Conservation (phyloP, 352 stramenopile species). For the Pythium volutum region DNA sequence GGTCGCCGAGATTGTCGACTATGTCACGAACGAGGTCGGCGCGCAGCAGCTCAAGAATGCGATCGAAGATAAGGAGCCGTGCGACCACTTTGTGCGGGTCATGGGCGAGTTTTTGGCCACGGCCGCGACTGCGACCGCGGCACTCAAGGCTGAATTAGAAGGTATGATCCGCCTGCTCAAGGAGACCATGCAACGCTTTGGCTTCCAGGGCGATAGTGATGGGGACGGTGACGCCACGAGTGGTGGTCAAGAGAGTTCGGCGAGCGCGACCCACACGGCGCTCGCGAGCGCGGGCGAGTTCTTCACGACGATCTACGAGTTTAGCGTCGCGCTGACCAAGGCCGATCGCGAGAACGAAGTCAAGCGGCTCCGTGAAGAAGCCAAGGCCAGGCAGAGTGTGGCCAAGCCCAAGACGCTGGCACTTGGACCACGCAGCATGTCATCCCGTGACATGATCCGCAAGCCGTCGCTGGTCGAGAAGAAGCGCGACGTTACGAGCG, state of each 20-base stretch:
- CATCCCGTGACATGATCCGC: slow-evolving; percentile 23
- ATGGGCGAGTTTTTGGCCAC: slow-evolving; percentile 65
- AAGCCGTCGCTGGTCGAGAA: slow-evolving; percentile 15
- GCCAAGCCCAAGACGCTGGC: slow-evolving; percentile 20
- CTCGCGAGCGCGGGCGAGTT: slow-evolving; percentile 54
- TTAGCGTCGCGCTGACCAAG: slow-evolving; percentile 73
- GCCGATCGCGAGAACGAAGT: slow-evolving; percentile 75
- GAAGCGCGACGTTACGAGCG: slow-evolving; percentile 8
- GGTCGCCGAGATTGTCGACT: slow-evolving; percentile 58
- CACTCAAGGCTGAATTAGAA: slow-evolving; percentile 51
- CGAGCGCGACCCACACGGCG: slow-evolving; percentile 26
- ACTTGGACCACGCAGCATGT: slow-evolving; percentile 26
- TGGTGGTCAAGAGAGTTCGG: background rate
- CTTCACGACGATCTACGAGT: slow-evolving; percentile 74
- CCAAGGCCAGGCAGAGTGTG: slow-evolving; percentile 48
- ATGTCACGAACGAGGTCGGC: slow-evolving; percentile 55
- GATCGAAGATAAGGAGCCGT: slow-evolving; percentile 64
- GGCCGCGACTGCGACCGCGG: slow-evolving; percentile 26
- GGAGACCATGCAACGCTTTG: slow-evolving; percentile 63
- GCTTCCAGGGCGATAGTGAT: slow-evolving; percentile 35
- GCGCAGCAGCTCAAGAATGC: slow-evolving; percentile 72
- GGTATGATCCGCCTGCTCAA: slow-evolving; percentile 42
- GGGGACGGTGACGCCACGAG: slow-evolving; percentile 25
- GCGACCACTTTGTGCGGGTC: slow-evolving; percentile 56
- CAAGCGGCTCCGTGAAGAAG: slow-evolving; percentile 65